Conservation (phyloP, 225 moss, liverwort and hornwort genomes). For the Ulota crispa region DNA sequence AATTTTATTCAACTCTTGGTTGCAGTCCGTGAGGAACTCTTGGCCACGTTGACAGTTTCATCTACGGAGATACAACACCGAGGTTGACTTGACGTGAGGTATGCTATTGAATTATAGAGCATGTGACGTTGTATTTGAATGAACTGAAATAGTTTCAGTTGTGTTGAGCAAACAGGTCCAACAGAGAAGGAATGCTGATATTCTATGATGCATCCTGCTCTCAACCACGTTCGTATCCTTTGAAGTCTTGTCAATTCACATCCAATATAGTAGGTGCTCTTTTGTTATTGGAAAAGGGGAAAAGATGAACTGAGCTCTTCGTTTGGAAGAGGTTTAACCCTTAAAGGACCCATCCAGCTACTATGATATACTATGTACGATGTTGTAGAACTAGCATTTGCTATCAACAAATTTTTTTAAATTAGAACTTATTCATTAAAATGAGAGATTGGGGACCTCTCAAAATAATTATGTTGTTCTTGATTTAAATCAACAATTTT, state of each 20-base stretch:
- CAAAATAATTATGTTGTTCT: no score
- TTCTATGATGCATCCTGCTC: background rate
- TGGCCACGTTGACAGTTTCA: constrained; percentile 67
- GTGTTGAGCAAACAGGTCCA: constrained; percentile 20
- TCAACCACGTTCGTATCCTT: no score
- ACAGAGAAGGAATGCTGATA: background rate
- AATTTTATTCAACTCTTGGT: background rate
- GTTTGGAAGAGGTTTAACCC: no score
- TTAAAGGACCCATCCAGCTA: no score
- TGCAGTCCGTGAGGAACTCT: constrained; percentile 82
- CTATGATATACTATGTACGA: no score
- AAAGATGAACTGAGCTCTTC: constrained; percentile 1
- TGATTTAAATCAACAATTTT: no score
- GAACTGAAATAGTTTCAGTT: background rate
- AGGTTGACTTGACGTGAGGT: constrained; percentile 80
- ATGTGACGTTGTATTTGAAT: background rate
- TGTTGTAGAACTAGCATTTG: no score
- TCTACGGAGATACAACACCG: constrained; percentile 65
- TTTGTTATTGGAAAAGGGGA: background rate
- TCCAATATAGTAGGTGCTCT: no score
- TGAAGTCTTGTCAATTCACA: no score
- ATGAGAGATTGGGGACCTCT: no score
- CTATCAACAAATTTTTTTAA: no score
- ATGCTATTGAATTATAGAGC: constrained; percentile 6
- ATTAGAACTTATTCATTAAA: no score